These are phyloP conservation scores for Spinacia oleracea DNA, from an alignment of 179 eudicot species.

Conservation along the genomic window DNA sequence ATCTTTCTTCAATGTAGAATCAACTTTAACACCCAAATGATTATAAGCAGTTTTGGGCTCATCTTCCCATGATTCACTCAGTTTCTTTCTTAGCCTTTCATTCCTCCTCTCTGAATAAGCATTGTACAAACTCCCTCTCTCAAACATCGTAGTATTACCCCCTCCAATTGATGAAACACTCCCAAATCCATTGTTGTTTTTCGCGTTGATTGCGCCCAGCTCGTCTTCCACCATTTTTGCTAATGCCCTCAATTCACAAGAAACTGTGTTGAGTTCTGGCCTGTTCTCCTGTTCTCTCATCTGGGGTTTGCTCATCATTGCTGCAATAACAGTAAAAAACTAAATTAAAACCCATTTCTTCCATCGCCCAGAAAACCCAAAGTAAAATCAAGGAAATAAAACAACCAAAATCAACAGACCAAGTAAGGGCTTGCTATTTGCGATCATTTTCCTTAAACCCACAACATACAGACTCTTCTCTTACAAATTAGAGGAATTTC, in stretches of 20 bases:
- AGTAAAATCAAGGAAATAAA: background rate
- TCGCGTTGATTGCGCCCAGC: conserved; percentile 34
- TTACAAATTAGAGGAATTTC: too few relatives aligned
- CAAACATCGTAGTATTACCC: conserved; percentile 33
- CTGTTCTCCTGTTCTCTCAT: conserved; percentile 33
- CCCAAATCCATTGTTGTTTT: too few relatives aligned
- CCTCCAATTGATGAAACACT: background rate
- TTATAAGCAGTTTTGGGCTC: conserved; percentile 48
- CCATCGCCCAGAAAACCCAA: too few relatives aligned
- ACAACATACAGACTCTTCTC: too few relatives aligned
- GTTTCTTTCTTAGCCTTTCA: conserved; percentile 75
- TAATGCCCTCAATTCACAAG: conserved; percentile 57
- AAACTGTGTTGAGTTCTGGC: conserved; percentile 47
- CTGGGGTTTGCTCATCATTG: conserved; percentile 45
- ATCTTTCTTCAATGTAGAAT: conserved; percentile 48
- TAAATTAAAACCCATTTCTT: background rate
- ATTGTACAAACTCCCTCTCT: conserved; percentile 72
- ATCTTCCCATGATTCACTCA: conserved; percentile 35
- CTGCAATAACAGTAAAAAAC: conserved; percentile 28
- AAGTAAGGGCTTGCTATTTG: background rate
- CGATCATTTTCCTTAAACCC: too few relatives aligned
- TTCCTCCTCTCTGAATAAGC: conserved; percentile 77
- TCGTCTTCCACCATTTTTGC: conserved; percentile 58
- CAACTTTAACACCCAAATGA: conserved; percentile 60
- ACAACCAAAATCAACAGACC: too few relatives aligned